phyloP scores from a whole-genome alignment of 140 eudicot species.

The Flaveria floridana region DNA sequence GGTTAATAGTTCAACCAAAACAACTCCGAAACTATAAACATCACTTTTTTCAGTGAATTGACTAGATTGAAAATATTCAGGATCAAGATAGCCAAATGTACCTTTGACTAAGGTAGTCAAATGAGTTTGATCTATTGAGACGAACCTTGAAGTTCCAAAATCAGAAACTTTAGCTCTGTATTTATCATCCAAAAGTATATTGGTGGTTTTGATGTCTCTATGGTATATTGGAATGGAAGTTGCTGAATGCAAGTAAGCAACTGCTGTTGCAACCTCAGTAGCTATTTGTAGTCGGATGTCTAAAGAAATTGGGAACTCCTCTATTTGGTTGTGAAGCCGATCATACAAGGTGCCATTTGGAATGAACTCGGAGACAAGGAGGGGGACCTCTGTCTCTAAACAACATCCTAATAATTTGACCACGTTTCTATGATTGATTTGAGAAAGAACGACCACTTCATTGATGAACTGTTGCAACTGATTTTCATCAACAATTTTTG shows the following conservation, averaged over 20 bases:
- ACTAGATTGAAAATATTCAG: too few relatives aligned
- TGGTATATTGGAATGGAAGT: constrained; percentile 30
- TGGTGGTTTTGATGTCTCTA: constrained; percentile 18
- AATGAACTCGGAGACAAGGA: constrained; percentile 26
- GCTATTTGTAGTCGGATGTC: constrained; percentile 22
- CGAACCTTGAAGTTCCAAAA: constrained; percentile 28
- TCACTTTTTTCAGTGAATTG: too few relatives aligned
- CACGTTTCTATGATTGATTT: constrained; percentile 27
- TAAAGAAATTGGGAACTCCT: constrained; percentile 9
- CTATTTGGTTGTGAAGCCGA: constrained; percentile 5
- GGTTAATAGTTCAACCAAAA: neutral
- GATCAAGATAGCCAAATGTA: too few relatives aligned
- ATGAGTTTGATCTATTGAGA: constrained; percentile 22
- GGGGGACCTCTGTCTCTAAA: constrained; percentile 4
- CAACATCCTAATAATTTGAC: constrained; percentile 6
- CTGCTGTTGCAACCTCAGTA: constrained; percentile 26
- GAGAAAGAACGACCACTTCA: constrained; percentile 21
- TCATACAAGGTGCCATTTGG: constrained; percentile 28
- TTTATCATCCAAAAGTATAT: constrained; percentile 20
- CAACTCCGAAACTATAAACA: neutral
- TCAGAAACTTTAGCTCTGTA: constrained; percentile 25
- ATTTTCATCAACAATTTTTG: constrained; percentile 21
- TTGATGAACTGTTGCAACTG: constrained; percentile 18
- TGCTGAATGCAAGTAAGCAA: constrained; percentile 23
- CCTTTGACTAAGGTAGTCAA: too few relatives aligned